phyloP scores from a whole-genome alignment of 768 basidiomycete genomes.

The Kwoniella shandongensis region DNA sequence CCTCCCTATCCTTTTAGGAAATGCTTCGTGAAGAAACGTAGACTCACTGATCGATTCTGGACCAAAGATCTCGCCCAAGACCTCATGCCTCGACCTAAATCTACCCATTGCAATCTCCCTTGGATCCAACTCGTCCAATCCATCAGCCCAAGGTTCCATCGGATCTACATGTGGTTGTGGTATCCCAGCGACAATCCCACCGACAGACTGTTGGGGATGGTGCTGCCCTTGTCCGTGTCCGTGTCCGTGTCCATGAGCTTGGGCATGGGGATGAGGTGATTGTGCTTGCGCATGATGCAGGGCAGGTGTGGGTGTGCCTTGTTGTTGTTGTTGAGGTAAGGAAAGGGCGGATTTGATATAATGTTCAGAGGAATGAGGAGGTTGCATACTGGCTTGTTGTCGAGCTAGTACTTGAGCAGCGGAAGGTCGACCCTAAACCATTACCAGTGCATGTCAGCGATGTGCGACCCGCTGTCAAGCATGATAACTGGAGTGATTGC shows the following conservation, averaged over 20 bases:
- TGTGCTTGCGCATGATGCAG: background rate
- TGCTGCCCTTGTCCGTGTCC: background rate
- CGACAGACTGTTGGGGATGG: constrained; percentile 4
- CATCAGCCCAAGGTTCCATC: constrained; percentile 46
- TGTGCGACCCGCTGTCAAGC: no score
- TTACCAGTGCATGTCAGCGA: background rate
- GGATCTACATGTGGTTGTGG: constrained; percentile 8
- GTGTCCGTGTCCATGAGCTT: background rate
- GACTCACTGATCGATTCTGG: constrained; percentile 47
- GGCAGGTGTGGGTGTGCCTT: background rate
- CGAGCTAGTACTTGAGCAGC: constrained; percentile 17
- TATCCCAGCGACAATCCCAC: no score
- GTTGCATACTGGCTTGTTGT: constrained; percentile 13
- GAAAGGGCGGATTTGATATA: constrained; percentile 29
- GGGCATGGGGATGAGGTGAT: no score
- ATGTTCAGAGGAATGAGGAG: constrained; percentile 22
- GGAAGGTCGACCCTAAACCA: constrained; percentile 1
- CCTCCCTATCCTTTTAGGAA: no score
- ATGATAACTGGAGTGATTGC: no score
- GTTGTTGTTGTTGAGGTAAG: background rate
- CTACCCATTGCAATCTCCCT: constrained; percentile 45
- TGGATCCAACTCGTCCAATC: constrained; percentile 43
- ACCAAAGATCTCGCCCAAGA: constrained; percentile 41
- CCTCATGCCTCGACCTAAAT: constrained; percentile 43
- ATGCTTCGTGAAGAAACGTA: no score